Percentiles rank a stretch among this genome's conserved stretches.
phyloP scores from a whole-genome alignment of 108 stramenopile species.

The Nitzschia inconspicua region DNA sequence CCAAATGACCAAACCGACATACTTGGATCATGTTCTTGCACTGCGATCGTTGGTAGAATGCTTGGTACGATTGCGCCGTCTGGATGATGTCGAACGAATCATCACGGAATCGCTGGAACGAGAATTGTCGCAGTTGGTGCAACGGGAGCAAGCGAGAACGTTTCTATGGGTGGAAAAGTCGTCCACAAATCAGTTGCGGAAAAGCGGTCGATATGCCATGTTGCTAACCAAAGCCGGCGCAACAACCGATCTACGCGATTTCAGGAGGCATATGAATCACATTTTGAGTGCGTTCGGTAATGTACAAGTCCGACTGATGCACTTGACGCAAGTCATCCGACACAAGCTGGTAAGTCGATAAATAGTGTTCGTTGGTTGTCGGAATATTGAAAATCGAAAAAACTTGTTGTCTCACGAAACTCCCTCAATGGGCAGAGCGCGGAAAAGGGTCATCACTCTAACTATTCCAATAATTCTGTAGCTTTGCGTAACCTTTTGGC shows the following conservation, averaged over 20 bases:
- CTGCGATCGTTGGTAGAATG: conserved; percentile 82
- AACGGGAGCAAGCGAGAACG: conserved; percentile 76
- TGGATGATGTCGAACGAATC: conserved; percentile 81
- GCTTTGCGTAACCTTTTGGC: conserved; percentile 58
- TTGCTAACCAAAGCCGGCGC: conserved; percentile 34
- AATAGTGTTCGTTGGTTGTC: not conserved
- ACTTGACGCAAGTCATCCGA: conserved; percentile 84
- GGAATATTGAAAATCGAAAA: not conserved
- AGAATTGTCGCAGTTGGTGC: conserved; percentile 60
- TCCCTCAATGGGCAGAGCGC: not conserved
- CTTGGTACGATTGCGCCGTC: conserved; percentile 55
- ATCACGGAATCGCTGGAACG: conserved; percentile 49
- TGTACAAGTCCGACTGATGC: conserved; percentile 69
- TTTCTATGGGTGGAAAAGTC: conserved; percentile 61
- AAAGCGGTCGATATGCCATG: conserved; percentile 26
- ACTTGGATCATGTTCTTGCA: conserved; percentile 67
- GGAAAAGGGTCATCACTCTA: conserved; percentile 15
- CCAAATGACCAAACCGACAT: conserved; percentile 40
- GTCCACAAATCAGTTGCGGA: conserved; percentile 7
- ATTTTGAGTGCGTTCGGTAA: conserved; percentile 77
- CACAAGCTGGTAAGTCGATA: conserved; percentile 76
- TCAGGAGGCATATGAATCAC: conserved; percentile 65
- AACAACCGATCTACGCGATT: conserved; percentile 52
- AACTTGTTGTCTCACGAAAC: not conserved
- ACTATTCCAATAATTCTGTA: conserved; percentile 35